These are phyloP conservation scores for Lasiodiplodia sp. DNA, from an alignment of 2,329 filamentous ascomycete genomes.

Conservation along the genomic window DNA sequence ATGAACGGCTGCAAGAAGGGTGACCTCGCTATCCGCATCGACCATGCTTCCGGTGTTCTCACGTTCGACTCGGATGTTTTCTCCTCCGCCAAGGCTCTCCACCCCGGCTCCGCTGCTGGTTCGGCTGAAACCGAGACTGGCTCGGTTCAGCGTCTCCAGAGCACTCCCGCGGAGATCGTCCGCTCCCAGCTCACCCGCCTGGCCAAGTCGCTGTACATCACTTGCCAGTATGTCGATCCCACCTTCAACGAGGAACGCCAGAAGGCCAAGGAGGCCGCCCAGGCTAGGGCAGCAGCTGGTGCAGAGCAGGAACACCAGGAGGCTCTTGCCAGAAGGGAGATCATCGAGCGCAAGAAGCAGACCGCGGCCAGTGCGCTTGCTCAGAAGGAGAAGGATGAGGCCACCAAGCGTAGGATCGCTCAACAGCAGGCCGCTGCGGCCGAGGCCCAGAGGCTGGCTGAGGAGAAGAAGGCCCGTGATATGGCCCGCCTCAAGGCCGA, in stretches of 20 bases:
- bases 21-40: constrained; percentile 92
- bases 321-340: constrained; percentile 81
- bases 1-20: constrained; percentile 99
- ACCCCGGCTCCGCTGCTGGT: constrained; percentile 81
- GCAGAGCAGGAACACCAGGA: constrained; percentile 92
- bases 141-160: constrained; percentile 93
- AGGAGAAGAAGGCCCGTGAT: constrained; percentile 92
- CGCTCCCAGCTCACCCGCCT: constrained; percentile 92
- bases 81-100: constrained; percentile 91
- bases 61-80: constrained; percentile 99
- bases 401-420: constrained; percentile 83
- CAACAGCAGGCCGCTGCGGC: constrained; percentile 89
- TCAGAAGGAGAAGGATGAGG: constrained; percentile 90
- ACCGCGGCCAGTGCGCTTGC: constrained; percentile 88
- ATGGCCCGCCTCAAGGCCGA: constrained; percentile 78
- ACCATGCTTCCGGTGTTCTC: constrained; percentile 92
- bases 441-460: constrained; percentile 85
- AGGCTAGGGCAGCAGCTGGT: constrained; percentile 82
- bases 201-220: constrained; percentile 88
- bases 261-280: constrained; percentile 79
- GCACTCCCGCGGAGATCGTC: constrained; percentile 96
- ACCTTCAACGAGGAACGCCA: constrained; percentile 82
- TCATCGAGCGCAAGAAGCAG: constrained; percentile 98
- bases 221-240: constrained; percentile 95
- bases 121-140: constrained; percentile 86